Evolutionary conservation across 345 rosid genomes (phyloP).

Genomic region (Populus pruinosa): DNA sequence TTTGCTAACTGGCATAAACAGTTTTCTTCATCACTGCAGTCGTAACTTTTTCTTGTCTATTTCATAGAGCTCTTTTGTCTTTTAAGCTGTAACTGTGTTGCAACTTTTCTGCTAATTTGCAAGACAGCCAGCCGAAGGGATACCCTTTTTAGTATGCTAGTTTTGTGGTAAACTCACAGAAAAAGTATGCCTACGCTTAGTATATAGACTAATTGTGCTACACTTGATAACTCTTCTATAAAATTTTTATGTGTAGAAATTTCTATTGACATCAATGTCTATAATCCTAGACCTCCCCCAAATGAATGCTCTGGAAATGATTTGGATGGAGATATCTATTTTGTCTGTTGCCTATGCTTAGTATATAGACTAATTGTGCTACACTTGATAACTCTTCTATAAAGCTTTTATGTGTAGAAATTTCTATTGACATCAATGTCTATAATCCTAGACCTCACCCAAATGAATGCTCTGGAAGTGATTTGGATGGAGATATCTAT

Average conservation of each 20-base stretch:
- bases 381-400: background rate
- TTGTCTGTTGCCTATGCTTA: slow-evolving; percentile 44
- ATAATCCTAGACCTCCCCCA: slow-evolving; percentile 60
- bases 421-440: slow-evolving; percentile 3
- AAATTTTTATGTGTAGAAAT: background rate
- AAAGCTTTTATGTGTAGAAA: background rate
- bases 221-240: background rate
- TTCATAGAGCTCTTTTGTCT: too few relatives aligned
- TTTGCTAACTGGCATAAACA: too few relatives aligned
- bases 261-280: slow-evolving; percentile 5
- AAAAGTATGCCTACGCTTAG: too few relatives aligned
- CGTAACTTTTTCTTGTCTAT: too few relatives aligned
- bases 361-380: too few relatives aligned
- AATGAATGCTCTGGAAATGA: slow-evolving; percentile 82
- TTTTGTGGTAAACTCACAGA: too few relatives aligned
- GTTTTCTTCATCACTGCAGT: too few relatives aligned
- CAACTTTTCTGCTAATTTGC: too few relatives aligned
- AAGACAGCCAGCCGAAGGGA: too few relatives aligned
- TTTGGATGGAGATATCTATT: slow-evolving; percentile 77
- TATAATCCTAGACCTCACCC: slow-evolving; percentile 60
- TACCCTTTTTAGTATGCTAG: too few relatives aligned
- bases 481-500: slow-evolving; percentile 76
- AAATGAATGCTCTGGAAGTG: slow-evolving; percentile 78
- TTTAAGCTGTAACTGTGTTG: too few relatives aligned
- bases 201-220: too few relatives aligned